phyloP scores from a whole-genome alignment of 306 rosid species.

The Fragaria nilgerrensis region DNA sequence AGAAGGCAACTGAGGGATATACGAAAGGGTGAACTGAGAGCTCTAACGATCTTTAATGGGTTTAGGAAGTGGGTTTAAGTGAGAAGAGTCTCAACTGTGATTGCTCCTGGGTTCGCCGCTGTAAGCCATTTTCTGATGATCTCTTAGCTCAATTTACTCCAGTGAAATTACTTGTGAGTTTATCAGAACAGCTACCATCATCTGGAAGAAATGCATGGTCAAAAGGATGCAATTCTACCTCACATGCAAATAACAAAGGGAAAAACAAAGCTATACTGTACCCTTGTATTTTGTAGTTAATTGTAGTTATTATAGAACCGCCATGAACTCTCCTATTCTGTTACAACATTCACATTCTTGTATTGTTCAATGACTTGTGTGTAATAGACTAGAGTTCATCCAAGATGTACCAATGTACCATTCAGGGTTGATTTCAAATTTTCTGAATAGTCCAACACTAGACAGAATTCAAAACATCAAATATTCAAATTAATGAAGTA shows the following conservation, averaged over 20 bases:
- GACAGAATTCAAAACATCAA: too few species aligned
- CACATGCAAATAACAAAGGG: not conserved
- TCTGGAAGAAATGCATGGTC: not conserved
- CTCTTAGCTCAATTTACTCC: not conserved
- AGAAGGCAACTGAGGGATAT: slow-evolving; percentile 75
- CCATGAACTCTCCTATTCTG: not conserved
- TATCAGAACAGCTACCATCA: not conserved
- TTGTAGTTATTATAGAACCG: not conserved
- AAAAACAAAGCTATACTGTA: not conserved
- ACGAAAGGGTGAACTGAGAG: slow-evolving; percentile 78
- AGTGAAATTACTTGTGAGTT: not conserved
- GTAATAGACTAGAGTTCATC: not conserved
- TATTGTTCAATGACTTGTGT: not conserved
- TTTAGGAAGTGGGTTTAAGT: slow-evolving; percentile 66
- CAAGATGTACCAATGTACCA: not conserved
- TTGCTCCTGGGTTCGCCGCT: not conserved
- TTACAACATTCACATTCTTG: not conserved
- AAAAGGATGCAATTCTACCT: not conserved
- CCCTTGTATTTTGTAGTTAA: not conserved
- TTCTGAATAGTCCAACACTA: too few species aligned
- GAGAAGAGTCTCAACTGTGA: slow-evolving; percentile 26
- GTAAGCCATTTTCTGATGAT: slow-evolving; percentile 13
- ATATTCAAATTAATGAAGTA: too few species aligned
- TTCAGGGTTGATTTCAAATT: too few species aligned
- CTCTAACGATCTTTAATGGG: slow-evolving; percentile 66